Base-by-base conservation (phyloP, 2,329 filamentous ascomycete genomes). In the Elsinoe batatas region DNA sequence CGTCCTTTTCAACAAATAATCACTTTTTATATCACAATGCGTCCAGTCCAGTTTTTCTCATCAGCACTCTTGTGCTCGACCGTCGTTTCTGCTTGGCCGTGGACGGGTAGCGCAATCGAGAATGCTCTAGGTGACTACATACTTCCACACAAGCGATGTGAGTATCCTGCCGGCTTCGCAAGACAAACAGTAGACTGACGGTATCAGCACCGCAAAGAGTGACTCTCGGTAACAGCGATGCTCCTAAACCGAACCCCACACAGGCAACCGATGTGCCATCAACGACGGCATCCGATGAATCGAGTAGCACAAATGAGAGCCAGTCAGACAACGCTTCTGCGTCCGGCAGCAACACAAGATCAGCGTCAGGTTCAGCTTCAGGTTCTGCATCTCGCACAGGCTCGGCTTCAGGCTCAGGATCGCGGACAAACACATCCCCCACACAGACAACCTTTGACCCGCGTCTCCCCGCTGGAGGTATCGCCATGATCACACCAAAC, bases 401-500 rank as follows among this genome's bases (percentile, higher is more conserved):
- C 33, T 59, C 51, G 10, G 46, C 49, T 37, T 53, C 53, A 18
- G 56, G 55, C 32, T 55, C 40, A 8, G 50, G 56, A 30, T 60
- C 56, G 15, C 59, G 59, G 30, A 64, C 56, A 47, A 61, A 58
- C 54, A 59, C 53, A 12, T 53, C 26, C 56, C 59, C 53, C 37
- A 59, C 38, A 46, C 54, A 50, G 15, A 73, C 70, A 8, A 40
- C 57, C 32, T 78, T 80, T 64, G 76, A 82, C 59, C 68, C 78
- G 50, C 74, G 77, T 56, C 66, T 76, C 13, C 77, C 76, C 18
- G 73, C 79, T 2, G 83, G 83, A 44, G 82, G 81, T 54, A 73
- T 85, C 56, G 73, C 74, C 43, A 81, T 85, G 79, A 71, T 84
- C 55, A 82, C 79, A 5, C 83, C 83, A 1, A 71, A 72, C 50